Evolutionary conservation across 805 yeast genomes (phyloP).

Genomic region (Lipomyces mesembrius): DNA sequence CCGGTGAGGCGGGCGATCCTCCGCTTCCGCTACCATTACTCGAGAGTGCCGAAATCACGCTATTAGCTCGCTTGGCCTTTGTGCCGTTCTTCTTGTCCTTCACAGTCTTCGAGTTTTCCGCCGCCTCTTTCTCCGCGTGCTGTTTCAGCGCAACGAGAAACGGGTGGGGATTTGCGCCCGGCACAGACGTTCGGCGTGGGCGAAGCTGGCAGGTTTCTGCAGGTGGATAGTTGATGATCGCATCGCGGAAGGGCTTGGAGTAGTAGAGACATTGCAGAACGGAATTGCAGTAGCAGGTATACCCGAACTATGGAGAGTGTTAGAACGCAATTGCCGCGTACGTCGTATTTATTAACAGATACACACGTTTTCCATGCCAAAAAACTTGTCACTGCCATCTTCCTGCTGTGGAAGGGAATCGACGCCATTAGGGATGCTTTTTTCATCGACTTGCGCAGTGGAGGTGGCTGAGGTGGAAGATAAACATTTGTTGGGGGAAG

Average conservation of each 20-base stretch:
- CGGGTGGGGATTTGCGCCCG: constrained; percentile 29
- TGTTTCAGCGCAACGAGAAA: constrained; percentile 24
- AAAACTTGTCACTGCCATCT: constrained; percentile 44
- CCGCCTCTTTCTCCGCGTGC: constrained; percentile 30
- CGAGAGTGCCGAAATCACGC: constrained; percentile 27
- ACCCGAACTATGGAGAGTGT: constrained; percentile 55
- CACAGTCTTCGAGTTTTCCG: constrained; percentile 11
- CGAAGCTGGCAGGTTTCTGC: constrained; percentile 14
- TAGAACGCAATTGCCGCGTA: neutral
- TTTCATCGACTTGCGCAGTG: neutral
- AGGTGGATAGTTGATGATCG: constrained; percentile 56
- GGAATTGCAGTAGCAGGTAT: constrained; percentile 90
- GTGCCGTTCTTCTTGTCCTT: constrained; percentile 13
- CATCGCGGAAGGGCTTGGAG: constrained; percentile 67
- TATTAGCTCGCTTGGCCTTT: constrained; percentile 20
- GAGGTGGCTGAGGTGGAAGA: constrained; percentile 2
- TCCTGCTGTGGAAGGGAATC: neutral
- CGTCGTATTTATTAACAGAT: neutral
- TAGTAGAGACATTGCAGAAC: constrained; percentile 86
- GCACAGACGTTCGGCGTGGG: constrained; percentile 31
- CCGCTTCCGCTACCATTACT: constrained; percentile 10
- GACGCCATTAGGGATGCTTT: constrained; percentile 1
- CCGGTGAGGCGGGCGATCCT: neutral
- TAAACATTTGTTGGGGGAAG: constrained; percentile 1
- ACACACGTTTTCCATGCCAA: constrained; percentile 50